Evolutionary conservation across 2,329 filamentous ascomycete genomes (phyloP).

Genomic region (Sclerotinia sclerotiorum): DNA sequence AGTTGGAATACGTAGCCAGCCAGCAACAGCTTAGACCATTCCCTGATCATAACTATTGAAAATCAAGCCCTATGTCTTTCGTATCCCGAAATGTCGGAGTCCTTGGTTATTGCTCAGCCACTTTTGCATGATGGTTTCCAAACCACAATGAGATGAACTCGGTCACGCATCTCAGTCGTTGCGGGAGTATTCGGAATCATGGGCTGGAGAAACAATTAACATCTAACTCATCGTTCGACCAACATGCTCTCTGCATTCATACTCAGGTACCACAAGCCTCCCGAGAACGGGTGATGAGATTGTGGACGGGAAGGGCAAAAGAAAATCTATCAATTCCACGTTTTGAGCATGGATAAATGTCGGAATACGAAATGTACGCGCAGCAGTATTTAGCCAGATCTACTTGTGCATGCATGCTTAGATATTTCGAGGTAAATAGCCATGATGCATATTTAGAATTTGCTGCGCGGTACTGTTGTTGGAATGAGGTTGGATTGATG

Average conservation of each 20-base stretch:
- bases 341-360: conserved; percentile 12
- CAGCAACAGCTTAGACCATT: conserved; percentile 11
- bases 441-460: conserved; percentile 15
- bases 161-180: background rate
- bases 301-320: conserved; percentile 8
- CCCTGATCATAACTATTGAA: conserved; percentile 16
- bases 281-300: conserved; percentile 3
- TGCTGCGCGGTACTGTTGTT: background rate
- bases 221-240: background rate
- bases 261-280: conserved; percentile 15
- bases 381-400: conserved; percentile 11
- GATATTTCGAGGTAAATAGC: conserved; percentile 3
- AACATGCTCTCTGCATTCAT: background rate
- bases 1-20: background rate
- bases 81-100: conserved; percentile 3
- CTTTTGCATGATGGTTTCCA: background rate
- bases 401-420: conserved; percentile 1
- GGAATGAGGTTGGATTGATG: background rate
- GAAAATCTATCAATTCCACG: conserved; percentile 10
- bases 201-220: conserved; percentile 5
- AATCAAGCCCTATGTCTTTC: conserved; percentile 15
- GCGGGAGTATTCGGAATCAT: conserved; percentile 7
- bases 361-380: conserved; percentile 9
- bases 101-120: conserved; percentile 13
- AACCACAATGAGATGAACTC: conserved; percentile 7